phyloP scores from a whole-genome alignment of 2,329 filamentous ascomycete genomes.

The Tolypocladium album region DNA sequence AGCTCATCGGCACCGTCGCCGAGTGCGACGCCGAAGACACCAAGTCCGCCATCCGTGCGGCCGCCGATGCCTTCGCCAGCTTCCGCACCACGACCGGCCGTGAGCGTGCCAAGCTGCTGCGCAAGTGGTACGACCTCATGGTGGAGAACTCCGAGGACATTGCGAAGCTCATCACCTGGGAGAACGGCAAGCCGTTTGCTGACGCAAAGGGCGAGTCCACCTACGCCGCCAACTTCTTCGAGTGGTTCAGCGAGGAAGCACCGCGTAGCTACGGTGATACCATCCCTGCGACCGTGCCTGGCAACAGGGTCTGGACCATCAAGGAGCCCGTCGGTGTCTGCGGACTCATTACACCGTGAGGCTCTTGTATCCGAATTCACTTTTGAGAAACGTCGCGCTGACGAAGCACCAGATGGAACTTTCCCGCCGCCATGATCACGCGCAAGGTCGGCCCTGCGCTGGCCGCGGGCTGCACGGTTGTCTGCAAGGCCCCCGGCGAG shows the following conservation, averaged over 20 bases:
- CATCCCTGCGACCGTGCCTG: slow-evolving; percentile 57
- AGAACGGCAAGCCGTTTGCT: slow-evolving; percentile 77
- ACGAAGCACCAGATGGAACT: slow-evolving; percentile 59
- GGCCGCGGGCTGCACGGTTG: slow-evolving; percentile 91
- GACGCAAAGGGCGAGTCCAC: slow-evolving; percentile 63
- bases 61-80: slow-evolving; percentile 59
- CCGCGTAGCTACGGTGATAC: slow-evolving; percentile 64
- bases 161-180: slow-evolving; percentile 74
- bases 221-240: slow-evolving; percentile 66
- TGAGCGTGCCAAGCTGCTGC: slow-evolving; percentile 61
- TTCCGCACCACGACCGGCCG: slow-evolving; percentile 66
- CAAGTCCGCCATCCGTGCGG: slow-evolving; percentile 73
- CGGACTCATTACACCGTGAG: slow-evolving; percentile 65
- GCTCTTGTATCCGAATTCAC: neutral
- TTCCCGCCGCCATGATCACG: slow-evolving; percentile 68
- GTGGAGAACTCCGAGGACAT: slow-evolving; percentile 70
- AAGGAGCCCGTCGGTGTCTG: slow-evolving; percentile 81
- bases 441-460: slow-evolving; percentile 63
- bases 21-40: slow-evolving; percentile 76
- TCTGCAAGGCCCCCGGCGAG: slow-evolving; percentile 83
- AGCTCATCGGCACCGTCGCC: slow-evolving; percentile 71
- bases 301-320: slow-evolving; percentile 66
- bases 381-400: neutral
- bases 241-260: slow-evolving; percentile 76
- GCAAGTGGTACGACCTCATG: slow-evolving; percentile 75